phyloP scores from a whole-genome alignment of 2,329 filamentous ascomycete genomes.

The Basipetospora chlamydospora region DNA sequence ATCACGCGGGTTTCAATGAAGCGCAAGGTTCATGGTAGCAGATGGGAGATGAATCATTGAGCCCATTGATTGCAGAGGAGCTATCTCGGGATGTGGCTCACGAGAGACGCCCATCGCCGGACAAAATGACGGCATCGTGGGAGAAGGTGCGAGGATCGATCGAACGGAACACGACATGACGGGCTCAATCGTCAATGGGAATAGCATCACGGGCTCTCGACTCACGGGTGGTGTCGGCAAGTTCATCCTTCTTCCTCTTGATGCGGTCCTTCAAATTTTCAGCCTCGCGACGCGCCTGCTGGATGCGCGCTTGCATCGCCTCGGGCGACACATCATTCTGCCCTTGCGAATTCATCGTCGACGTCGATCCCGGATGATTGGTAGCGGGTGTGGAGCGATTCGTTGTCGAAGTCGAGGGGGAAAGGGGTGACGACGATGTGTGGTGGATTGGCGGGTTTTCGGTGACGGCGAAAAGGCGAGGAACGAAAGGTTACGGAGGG shows the following conservation, averaged over 20 bases:
- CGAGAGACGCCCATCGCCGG: too few relatives aligned
- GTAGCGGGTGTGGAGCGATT: not conserved
- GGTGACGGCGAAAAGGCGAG: slow-evolving; percentile 4
- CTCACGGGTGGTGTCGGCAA: slow-evolving; percentile 95
- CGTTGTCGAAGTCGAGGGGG: not conserved
- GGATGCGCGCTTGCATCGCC: slow-evolving; percentile 85
- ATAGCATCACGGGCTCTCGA: slow-evolving; percentile 11
- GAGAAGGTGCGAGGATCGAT: too few relatives aligned
- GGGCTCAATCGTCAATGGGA: too few relatives aligned
- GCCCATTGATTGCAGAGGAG: too few relatives aligned
- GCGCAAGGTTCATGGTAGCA: too few relatives aligned
- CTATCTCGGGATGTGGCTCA: too few relatives aligned
- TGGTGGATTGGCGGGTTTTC: slow-evolving; percentile 2
- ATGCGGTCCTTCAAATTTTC: slow-evolving; percentile 96
- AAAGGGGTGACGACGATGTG: slow-evolving; percentile 1
- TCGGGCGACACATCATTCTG: slow-evolving; percentile 52
- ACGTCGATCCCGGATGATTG: slow-evolving; percentile 2
- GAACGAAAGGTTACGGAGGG: not conserved
- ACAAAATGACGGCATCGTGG: not conserved
- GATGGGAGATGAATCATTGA: too few relatives aligned
- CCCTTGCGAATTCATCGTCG: slow-evolving; percentile 41
- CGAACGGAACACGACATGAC: too few relatives aligned
- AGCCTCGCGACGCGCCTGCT: slow-evolving; percentile 87
- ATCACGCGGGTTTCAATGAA: too few relatives aligned
- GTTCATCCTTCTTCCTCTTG: slow-evolving; percentile 99